phyloP scores from a whole-genome alignment of 129 eudicot species.

The Artemisia tridentata region DNA sequence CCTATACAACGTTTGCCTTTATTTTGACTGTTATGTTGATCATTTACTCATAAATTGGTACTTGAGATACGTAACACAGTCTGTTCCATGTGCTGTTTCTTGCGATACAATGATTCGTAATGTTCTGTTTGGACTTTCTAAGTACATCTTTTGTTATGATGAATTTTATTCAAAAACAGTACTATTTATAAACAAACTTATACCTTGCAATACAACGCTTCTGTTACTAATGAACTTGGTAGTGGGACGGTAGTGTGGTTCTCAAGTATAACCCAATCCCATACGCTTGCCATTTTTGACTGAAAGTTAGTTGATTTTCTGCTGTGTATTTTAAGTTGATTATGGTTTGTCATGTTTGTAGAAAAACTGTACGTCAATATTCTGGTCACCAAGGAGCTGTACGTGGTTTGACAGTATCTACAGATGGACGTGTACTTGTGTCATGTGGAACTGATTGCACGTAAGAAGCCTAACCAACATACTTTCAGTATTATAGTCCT shows the following conservation, averaged over 20 bases:
- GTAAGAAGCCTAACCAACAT: constrained; percentile 37
- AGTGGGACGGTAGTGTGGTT: background rate
- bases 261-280: background rate
- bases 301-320: constrained; percentile 1
- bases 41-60: no score
- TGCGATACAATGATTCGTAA: no score
- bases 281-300: background rate
- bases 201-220: background rate
- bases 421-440: constrained; percentile 85
- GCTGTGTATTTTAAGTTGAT: background rate
- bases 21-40: no score
- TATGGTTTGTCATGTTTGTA: constrained; percentile 19
- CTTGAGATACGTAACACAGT: no score
- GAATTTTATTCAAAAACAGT: background rate
- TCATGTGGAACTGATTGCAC: constrained; percentile 97
- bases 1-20: background rate
- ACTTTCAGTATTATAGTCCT: background rate
- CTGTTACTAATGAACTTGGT: background rate
- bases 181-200: background rate
- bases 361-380: constrained; percentile 78
- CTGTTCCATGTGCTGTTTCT: no score
- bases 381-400: constrained; percentile 92
- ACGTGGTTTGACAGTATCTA: constrained; percentile 76
- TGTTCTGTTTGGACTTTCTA: no score
- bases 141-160: background rate